Evolutionary conservation across 805 yeast genomes (phyloP).

Genomic region (Candida tallmaniae): DNA sequence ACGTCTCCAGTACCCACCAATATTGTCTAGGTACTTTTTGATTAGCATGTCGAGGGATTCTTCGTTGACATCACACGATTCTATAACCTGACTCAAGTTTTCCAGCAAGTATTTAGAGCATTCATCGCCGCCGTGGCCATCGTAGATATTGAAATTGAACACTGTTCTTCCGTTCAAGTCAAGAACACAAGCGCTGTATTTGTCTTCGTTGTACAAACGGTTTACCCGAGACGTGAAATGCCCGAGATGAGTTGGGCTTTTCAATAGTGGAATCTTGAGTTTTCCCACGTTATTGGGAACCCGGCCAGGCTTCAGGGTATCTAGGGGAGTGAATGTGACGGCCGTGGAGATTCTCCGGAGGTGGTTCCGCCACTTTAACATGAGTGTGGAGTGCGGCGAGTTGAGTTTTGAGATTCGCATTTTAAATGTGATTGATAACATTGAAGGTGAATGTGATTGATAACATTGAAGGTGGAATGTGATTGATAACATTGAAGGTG

Average conservation of each 20-base stretch:
- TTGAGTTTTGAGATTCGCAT: too few species aligned
- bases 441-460: too few species aligned
- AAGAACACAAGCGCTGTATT: constrained; percentile 62
- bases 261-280: constrained; percentile 52
- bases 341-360: constrained; percentile 4
- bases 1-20: constrained; percentile 86
- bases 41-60: constrained; percentile 41
- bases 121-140: constrained; percentile 90
- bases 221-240: constrained; percentile 74
- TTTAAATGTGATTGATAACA: too few species aligned
- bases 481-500: too few species aligned
- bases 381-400: too few species aligned
- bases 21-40: constrained; percentile 48
- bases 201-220: constrained; percentile 78
- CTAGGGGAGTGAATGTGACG: constrained; percentile 12
- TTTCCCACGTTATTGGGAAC: constrained; percentile 15
- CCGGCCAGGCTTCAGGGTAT: neutral
- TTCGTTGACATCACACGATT: constrained; percentile 37
- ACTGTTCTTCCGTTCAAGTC: constrained; percentile 20
- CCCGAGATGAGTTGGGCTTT: constrained; percentile 74
- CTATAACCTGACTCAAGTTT: constrained; percentile 47
- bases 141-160: constrained; percentile 75
- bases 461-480: too few species aligned
- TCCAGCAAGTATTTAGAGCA: constrained; percentile 60
- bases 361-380: too few species aligned